phyloP scores from a whole-genome alignment of 352 stramenopile genomes.

The Phytopythium chamaehyphon region DNA sequence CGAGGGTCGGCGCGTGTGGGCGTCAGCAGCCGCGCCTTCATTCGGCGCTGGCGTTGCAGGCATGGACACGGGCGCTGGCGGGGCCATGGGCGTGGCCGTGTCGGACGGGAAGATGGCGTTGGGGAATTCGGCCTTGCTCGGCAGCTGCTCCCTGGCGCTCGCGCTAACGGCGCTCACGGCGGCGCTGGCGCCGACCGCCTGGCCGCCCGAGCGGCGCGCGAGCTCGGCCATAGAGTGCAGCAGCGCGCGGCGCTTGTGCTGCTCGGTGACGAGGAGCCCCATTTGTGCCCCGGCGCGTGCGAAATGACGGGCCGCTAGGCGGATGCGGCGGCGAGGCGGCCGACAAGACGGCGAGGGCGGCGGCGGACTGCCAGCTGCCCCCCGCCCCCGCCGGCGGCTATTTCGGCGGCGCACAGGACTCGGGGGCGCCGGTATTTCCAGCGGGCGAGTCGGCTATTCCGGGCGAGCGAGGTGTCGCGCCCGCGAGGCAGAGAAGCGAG shows the following conservation, averaged over 20 bases:
- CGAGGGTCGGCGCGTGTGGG: neutral
- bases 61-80: neutral
- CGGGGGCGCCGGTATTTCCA: slow-evolving; percentile 2
- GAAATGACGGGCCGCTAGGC: neutral
- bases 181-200: slow-evolving; percentile 8
- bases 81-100: slow-evolving; percentile 4
- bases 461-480: too few species aligned
- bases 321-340: neutral
- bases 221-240: slow-evolving; percentile 34
- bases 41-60: slow-evolving; percentile 11
- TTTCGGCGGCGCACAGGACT: slow-evolving; percentile 3
- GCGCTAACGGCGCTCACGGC: neutral
- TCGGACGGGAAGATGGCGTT: slow-evolving; percentile 3
- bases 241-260: slow-evolving; percentile 28
- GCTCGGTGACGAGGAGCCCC: slow-evolving; percentile 29
- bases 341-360: neutral
- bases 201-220: slow-evolving; percentile 11
- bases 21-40: slow-evolving; percentile 16
- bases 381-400: slow-evolving; percentile 1
- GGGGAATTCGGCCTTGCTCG: neutral
- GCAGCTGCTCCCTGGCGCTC: neutral
- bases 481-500: too few species aligned
- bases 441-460: neutral
- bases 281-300: slow-evolving; percentile 13
- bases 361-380: neutral